These are phyloP conservation scores for Ormosia semicastrata DNA, from an alignment of 306 rosid genomes.

Conservation along the genomic window DNA sequence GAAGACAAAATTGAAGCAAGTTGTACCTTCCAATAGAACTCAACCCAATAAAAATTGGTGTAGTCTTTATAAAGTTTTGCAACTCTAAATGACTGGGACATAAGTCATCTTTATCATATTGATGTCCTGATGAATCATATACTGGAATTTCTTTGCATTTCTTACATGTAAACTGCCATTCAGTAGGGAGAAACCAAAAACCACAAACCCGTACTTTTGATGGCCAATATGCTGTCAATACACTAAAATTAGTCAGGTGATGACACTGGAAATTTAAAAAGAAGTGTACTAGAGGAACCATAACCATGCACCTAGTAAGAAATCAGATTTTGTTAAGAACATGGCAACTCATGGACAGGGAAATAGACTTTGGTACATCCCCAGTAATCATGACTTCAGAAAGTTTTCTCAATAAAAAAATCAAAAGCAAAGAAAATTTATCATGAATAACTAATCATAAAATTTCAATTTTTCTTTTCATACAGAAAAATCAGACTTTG, in stretches of 20 bases:
- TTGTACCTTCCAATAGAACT: constrained; percentile 77
- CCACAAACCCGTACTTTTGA: constrained; percentile 65
- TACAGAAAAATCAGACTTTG: neutral
- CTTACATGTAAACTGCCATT: constrained; percentile 82
- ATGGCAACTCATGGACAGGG: neutral
- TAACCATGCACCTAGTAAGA: neutral
- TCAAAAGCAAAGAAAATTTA: neutral
- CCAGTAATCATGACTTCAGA: neutral
- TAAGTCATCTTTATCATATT: constrained; percentile 32
- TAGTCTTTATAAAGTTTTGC: constrained; percentile 47
- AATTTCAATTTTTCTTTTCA: neutral
- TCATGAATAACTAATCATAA: neutral
- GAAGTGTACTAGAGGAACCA: constrained; percentile 7
- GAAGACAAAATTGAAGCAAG: constrained; percentile 26
- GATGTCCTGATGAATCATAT: constrained; percentile 35
- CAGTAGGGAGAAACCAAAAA: constrained; percentile 76
- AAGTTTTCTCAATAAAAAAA: neutral
- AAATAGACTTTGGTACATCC: neutral
- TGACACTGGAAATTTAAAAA: neutral
- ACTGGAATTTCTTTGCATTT: constrained; percentile 52
- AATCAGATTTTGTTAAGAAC: neutral
- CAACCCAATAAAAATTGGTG: constrained; percentile 72
- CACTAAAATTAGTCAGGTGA: constrained; percentile 11
- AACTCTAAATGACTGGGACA: constrained; percentile 61
- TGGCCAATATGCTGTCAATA: constrained; percentile 77